Evolutionary conservation across 306 rosid species (phyloP).

Genomic region (Cucurbita argyrosperma): DNA sequence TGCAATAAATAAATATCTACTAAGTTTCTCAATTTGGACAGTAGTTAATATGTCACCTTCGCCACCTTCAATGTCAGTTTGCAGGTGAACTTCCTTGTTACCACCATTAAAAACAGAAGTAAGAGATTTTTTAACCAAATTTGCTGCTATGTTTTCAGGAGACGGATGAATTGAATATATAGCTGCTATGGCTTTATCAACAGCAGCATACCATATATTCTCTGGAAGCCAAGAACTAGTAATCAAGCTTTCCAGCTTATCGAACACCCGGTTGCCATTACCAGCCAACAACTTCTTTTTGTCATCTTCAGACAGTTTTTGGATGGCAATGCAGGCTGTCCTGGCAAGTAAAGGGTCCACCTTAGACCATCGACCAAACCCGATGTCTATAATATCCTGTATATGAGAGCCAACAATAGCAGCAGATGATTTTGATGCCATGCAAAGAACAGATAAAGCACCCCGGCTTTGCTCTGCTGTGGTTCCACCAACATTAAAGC

Average conservation of each 20-base stretch:
- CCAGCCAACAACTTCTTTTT: slow-evolving; percentile 50
- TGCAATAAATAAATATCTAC: slow-evolving; percentile 58
- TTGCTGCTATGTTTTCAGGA: slow-evolving; percentile 67
- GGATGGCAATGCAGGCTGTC: slow-evolving; percentile 78
- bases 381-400: slow-evolving; percentile 81
- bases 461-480: slow-evolving; percentile 90
- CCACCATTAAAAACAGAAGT: slow-evolving; percentile 35
- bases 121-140: slow-evolving; percentile 50
- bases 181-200: slow-evolving; percentile 81
- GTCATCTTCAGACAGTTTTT: slow-evolving; percentile 74
- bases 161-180: slow-evolving; percentile 69
- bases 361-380: slow-evolving; percentile 97
- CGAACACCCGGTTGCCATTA: slow-evolving; percentile 49
- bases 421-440: slow-evolving; percentile 75
- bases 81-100: slow-evolving; percentile 35
- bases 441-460: slow-evolving; percentile 77
- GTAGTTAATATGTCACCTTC: slow-evolving; percentile 29
- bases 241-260: slow-evolving; percentile 56
- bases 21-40: slow-evolving; percentile 50
- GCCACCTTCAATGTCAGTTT: slow-evolving; percentile 31
- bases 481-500: slow-evolving; percentile 79
- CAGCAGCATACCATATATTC: slow-evolving; percentile 85
- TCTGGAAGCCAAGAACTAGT: slow-evolving; percentile 73
- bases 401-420: slow-evolving; percentile 67
- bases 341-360: slow-evolving; percentile 87